phyloP scores from a whole-genome alignment of 2,329 filamentous ascomycete species.

The Ophiocordyceps camponoti-rufipedis region DNA sequence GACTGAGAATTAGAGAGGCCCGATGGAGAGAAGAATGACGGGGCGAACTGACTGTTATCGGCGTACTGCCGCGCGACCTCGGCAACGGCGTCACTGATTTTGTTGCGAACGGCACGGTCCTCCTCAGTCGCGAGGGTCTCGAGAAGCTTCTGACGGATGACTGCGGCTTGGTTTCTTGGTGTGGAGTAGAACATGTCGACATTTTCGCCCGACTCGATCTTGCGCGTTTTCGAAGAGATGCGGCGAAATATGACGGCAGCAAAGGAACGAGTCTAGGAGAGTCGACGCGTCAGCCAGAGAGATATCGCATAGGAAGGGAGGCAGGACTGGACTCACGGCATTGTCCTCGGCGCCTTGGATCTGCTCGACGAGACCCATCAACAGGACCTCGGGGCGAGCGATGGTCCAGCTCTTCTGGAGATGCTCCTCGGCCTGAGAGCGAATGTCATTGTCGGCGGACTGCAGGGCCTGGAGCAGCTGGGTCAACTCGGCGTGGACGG shows the following conservation, averaged over 20 bases:
- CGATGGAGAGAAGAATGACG: background rate
- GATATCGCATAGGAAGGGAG: background rate
- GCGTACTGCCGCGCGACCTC: constrained; percentile 91
- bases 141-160: constrained; percentile 71
- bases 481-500: constrained; percentile 67
- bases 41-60: constrained; percentile 53
- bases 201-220: constrained; percentile 50
- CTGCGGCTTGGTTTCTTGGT: constrained; percentile 50
- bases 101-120: constrained; percentile 65
- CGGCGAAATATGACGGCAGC: constrained; percentile 86
- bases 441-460: constrained; percentile 71
- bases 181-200: constrained; percentile 78
- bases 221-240: constrained; percentile 77
- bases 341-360: constrained; percentile 60
- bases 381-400: constrained; percentile 63
- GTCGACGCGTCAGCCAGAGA: background rate
- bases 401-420: constrained; percentile 80
- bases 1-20: constrained; percentile 5
- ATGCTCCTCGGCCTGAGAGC: constrained; percentile 76
- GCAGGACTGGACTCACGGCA: constrained; percentile 30
- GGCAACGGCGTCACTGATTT: constrained; percentile 93
- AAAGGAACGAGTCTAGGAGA: constrained; percentile 56
- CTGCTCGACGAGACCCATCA: constrained; percentile 92
- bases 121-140: constrained; percentile 57
- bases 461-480: constrained; percentile 80